phyloP scores from a whole-genome alignment of 2,329 filamentous ascomycete species.

The Exophiala lecanii-corni region DNA sequence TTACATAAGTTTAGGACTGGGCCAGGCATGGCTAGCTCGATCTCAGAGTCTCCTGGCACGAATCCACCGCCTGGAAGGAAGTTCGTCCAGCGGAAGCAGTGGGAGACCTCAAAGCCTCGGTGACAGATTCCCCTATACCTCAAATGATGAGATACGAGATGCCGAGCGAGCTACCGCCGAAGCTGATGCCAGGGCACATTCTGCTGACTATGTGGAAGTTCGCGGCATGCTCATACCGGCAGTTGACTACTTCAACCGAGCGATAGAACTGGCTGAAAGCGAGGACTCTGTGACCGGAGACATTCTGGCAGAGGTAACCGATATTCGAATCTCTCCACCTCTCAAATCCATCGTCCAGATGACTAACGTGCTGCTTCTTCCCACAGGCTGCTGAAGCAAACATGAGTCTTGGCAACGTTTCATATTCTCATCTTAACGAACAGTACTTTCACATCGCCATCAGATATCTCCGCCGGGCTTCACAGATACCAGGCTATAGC shows the following conservation, averaged over 20 bases:
- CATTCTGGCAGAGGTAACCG: constrained; percentile 41
- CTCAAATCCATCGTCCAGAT: neutral
- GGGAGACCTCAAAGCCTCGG: constrained; percentile 22
- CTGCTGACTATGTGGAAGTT: constrained; percentile 49
- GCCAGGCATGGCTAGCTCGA: constrained; percentile 48
- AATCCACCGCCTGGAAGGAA: constrained; percentile 42
- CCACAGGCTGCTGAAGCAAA: constrained; percentile 47
- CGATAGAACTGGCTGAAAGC: constrained; percentile 40
- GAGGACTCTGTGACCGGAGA: constrained; percentile 38
- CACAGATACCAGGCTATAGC: constrained; percentile 38
- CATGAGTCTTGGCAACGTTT: constrained; percentile 51
- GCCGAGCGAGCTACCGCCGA: constrained; percentile 29
- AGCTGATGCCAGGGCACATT: constrained; percentile 36
- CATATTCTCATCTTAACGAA: constrained; percentile 41
- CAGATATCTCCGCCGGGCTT: constrained; percentile 42
- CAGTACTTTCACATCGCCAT: constrained; percentile 45
- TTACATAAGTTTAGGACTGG: constrained; percentile 38
- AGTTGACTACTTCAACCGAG: constrained; percentile 47
- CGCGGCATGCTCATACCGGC: constrained; percentile 48
- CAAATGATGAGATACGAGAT: constrained; percentile 30
- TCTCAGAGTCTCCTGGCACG: constrained; percentile 47
- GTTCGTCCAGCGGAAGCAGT: constrained; percentile 35
- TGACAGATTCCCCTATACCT: constrained; percentile 17
- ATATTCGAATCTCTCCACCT: too few relatives aligned
- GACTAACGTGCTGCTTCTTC: neutral